Percentiles rank a stretch among this genome's conserved stretches.
These are phyloP conservation scores for Starmera quercuum DNA, from an alignment of 805 yeast species.

Conservation along the genomic window DNA sequence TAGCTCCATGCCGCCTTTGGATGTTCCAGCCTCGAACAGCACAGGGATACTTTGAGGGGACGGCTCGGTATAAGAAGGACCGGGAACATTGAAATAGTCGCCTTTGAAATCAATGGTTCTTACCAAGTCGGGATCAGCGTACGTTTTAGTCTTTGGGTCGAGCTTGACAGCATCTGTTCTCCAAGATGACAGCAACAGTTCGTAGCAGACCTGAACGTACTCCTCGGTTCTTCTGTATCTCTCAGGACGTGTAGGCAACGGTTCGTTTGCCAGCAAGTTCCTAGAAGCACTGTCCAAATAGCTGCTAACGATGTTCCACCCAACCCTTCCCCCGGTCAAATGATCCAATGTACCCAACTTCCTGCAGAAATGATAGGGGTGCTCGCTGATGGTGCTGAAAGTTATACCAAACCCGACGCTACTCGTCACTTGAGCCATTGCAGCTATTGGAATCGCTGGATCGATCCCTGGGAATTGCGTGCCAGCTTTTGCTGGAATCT, in stretches of 20 bases:
- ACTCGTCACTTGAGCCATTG: conserved; percentile 33
- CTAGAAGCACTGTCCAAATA: conserved; percentile 34
- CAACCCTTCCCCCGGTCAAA: conserved; percentile 32
- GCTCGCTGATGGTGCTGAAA: conserved; percentile 32
- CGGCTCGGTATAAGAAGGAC: conserved; percentile 31
- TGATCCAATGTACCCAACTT: conserved; percentile 34
- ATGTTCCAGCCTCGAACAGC: conserved; percentile 34
- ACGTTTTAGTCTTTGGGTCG: conserved; percentile 19
- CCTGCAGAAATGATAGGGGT: conserved; percentile 31
- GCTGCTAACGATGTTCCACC: conserved; percentile 37
- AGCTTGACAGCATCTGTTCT: conserved; percentile 25
- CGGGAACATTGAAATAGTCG: conserved; percentile 29
- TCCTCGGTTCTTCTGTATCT: conserved; percentile 33
- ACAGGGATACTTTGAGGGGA: conserved; percentile 35
- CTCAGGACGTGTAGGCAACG: conserved; percentile 29
- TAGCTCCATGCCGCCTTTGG: conserved; percentile 28
- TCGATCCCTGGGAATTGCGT: conserved; percentile 27
- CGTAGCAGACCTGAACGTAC: conserved; percentile 28
- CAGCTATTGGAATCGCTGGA: conserved; percentile 27
- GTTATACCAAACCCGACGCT: conserved; percentile 31
- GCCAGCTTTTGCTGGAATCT: conserved; percentile 7
- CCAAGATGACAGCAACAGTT: conserved; percentile 32
- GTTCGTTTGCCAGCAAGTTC: conserved; percentile 25
- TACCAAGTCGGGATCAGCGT: conserved; percentile 27
- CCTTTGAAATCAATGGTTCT: conserved; percentile 31